Conservation (phyloP, 163 green algal genomes). For the Chlamydomonas reinhardtii region DNA sequence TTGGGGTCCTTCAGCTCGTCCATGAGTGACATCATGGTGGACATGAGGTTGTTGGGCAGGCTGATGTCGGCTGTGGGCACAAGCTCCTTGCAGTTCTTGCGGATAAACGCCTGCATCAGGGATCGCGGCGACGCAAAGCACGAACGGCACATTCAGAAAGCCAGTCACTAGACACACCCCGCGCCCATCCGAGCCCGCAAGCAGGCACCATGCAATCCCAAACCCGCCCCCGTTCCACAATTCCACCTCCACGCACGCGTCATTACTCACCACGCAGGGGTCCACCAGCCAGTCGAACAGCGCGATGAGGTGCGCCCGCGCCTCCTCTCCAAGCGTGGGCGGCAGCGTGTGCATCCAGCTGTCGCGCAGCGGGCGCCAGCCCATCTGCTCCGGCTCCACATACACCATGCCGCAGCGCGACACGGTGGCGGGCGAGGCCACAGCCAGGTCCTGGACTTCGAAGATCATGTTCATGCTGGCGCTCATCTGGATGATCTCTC, state of each 20-base stretch:
- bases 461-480: conserved; percentile 66
- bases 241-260: no score
- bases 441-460: conserved; percentile 73
- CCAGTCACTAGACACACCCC: no score
- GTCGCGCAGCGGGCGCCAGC: conserved; percentile 74
- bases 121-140: no score
- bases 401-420: conserved; percentile 88
- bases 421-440: conserved; percentile 85
- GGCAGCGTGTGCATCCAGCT: conserved; percentile 71
- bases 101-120: conserved; percentile 54
- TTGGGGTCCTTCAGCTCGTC: conserved; percentile 60
- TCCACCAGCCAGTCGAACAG: conserved; percentile 82
- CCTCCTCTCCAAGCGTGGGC: neutral
- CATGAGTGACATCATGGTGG: conserved; percentile 65
- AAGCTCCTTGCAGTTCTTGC: conserved; percentile 75
- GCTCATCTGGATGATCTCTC: conserved; percentile 72
- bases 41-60: conserved; percentile 71
- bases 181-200: no score
- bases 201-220: no score
- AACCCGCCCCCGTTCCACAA: no score
- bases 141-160: no score
- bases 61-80: conserved; percentile 75
- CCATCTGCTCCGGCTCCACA: conserved; percentile 79
- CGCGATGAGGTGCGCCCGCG: conserved; percentile 14
- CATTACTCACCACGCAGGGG: conserved; percentile 67